Evolutionary conservation across 805 yeast species (phyloP).

Genomic region (Nakazawaea wyomingensis): DNA sequence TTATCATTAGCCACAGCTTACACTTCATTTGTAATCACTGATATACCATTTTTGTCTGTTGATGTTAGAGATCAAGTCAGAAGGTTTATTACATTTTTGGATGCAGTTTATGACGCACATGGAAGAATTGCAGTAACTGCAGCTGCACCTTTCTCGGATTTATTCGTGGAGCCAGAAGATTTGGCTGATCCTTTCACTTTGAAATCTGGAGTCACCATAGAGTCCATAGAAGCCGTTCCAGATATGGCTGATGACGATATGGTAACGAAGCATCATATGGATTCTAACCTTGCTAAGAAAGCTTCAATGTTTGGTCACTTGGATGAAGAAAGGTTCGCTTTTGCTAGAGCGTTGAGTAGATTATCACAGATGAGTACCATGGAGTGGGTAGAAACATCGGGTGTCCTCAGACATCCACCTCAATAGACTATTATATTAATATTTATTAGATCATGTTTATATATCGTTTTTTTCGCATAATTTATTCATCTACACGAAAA

Average conservation of each 20-base stretch:
- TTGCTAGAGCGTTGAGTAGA: slow-evolving; percentile 90
- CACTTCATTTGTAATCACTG: slow-evolving; percentile 80
- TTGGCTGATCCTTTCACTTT: slow-evolving; percentile 42
- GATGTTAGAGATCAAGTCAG: slow-evolving; percentile 79
- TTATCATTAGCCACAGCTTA: slow-evolving; percentile 73
- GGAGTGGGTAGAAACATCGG: slow-evolving; percentile 68
- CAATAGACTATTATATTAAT: slow-evolving; percentile 4
- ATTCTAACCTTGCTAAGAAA: slow-evolving; percentile 62
- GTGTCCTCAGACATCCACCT: slow-evolving; percentile 1
- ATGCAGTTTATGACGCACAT: slow-evolving; percentile 91
- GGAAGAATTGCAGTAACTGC: slow-evolving; percentile 86
- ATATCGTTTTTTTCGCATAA: slow-evolving; percentile 2
- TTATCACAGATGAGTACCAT: slow-evolving; percentile 90
- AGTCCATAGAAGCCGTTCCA: slow-evolving; percentile 15
- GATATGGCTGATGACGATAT: slow-evolving; percentile 45
- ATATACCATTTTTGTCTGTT: slow-evolving; percentile 80
- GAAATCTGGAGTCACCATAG: slow-evolving; percentile 21
- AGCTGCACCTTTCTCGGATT: slow-evolving; percentile 75
- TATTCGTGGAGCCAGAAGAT: slow-evolving; percentile 80
- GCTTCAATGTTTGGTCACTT: slow-evolving; percentile 71
- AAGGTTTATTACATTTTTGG: slow-evolving; percentile 89
- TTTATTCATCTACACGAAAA: too few species aligned
- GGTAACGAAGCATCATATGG: slow-evolving; percentile 74
- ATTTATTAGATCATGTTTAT: background rate
- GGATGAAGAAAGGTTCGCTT: slow-evolving; percentile 95